These are phyloP conservation scores for Rhododendron ovatum DNA, from an alignment of 148 eudicot species.

Conservation along the genomic window DNA sequence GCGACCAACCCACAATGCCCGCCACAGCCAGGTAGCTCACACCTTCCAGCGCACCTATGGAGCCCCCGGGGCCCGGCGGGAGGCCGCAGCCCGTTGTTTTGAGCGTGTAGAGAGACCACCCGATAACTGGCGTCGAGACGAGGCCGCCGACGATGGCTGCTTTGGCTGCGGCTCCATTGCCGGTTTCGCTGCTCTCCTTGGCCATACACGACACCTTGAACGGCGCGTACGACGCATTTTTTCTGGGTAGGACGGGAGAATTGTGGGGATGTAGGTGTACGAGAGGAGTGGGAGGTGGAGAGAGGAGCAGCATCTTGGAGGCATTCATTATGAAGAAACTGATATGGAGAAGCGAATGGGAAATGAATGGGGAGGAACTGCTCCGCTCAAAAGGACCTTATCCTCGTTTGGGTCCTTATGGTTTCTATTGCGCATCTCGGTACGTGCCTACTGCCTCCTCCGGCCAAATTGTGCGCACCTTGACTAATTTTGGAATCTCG, in stretches of 20 bases:
- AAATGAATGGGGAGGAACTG: not conserved
- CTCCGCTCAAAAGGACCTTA: constrained; percentile 7
- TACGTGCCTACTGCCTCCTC: too few species aligned
- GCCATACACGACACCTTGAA: constrained; percentile 43
- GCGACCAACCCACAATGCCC: constrained; percentile 83
- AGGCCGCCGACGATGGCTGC: constrained; percentile 68
- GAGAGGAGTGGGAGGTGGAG: constrained; percentile 7
- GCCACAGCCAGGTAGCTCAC: constrained; percentile 75
- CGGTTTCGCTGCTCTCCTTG: constrained; percentile 33
- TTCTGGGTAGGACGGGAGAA: not conserved
- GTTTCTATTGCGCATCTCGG: too few species aligned
- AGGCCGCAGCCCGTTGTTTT: constrained; percentile 98
- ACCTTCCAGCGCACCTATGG: constrained; percentile 90
- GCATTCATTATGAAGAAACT: not conserved
- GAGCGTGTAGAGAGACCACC: constrained; percentile 89
- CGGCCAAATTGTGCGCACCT: accelerated
- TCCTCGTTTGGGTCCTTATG: not conserved
- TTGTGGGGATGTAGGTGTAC: not conserved
- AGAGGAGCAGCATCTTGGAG: constrained; percentile 9
- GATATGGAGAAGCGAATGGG: not conserved
- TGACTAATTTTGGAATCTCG: accelerated
- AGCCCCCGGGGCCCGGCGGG: constrained; percentile 95
- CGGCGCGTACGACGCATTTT: not conserved
- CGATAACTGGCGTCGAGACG: constrained; percentile 70
- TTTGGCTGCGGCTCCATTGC: constrained; percentile 28